Evolutionary conservation across 1,284 basidiomycete genomes (phyloP), one percentile per base, ranked within the genome.

Genomic region (Naganishia cerealis): DNA sequence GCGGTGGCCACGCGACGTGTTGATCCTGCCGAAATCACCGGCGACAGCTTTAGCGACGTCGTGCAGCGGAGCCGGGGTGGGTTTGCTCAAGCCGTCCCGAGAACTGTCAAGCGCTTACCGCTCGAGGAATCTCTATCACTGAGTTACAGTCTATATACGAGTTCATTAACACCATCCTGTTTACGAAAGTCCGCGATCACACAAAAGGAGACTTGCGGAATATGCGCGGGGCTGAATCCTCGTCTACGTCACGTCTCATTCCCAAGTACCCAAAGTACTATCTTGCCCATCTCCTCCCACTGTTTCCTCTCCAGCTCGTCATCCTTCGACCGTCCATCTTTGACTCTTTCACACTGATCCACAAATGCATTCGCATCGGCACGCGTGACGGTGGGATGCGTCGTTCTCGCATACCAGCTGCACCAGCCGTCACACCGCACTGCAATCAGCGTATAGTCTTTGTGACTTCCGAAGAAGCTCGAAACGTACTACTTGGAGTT

Each of bases 401-500:
- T 43, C 54, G 77, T 69, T 5, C 71, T 74, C 16, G 54, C 36
- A 48, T 56, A 65, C 79, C 79, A 80, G 71, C 78, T 80, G 67
- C 8, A 26, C 42, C 26, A 7, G 29, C 9, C 8, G 29, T 33
- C 29, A 33, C 29, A 33, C 29, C 29, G 29, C 29, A 33, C 29
- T 33, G 66, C n/a, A 12, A 38, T 6, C 12, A n/a, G 13, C 36
- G 26, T 26, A 21, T 15, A 43, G 16, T 52, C 29, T 6, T 33
- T 33, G 29, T 33, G 29, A 6, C 3, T 33, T 2, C 29, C 29
- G 29, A 33, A 2, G 29, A 1, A 24, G n/a, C 10, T 50, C 9
- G 6, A 33, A 13, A 48, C 77, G 29, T 55, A 79, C 79, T 79
- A 81, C 67, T 80, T 81, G 10, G 77, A 79, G 69, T 81, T 81